Evolutionary conservation across 805 yeast genomes (phyloP), one percentile per base, ranked within the genome.

Genomic region (Allodekkera sacchari): DNA sequence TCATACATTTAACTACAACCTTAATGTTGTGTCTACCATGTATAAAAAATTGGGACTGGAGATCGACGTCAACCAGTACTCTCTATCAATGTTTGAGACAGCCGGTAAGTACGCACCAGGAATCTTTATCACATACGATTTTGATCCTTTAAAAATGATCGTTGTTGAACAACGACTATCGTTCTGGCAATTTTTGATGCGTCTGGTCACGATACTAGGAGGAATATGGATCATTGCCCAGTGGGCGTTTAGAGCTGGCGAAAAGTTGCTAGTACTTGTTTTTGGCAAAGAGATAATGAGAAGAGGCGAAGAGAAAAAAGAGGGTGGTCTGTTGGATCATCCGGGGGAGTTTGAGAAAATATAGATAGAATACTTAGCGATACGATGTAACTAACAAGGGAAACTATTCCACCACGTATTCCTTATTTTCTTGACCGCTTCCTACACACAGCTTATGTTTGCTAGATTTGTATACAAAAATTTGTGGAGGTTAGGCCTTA

Each of bases 21-120:
- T 87, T 41, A 73, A 78, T 12, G 83, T 92, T 3, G 94, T 92
- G 5, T 96, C 97, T 11, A 85, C 96, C 0, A 52, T 67, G 7
- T 87, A 76, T 50, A 68, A 68, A 35, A 74, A 77, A 46, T 56
- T 85, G 28, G 96, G 96, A 5, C 65, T 77, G 3, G 66, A 57
- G 15, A 61, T 89, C 6, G 81, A 81, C 36, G 88, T 97, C 2
- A 78, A 81, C 52, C 97, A 88, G 57, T 92, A 84, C 55, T 77
- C 96, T 2, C 55, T 81, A 15, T 69, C 82, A 4, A 75, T 70
- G 37, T 42, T 33, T 37, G 50, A 48, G 38, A 40, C 47, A 5
- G 21, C 38, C 13, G 40, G 39, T 12, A 41, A 36, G 20, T 57
- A 57, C 16, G 52, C 69, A 5, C 94, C 96, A 4, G 96, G 96